Evolutionary conservation across 163 green algal species (phyloP).

Genomic region (Prototheca wickerhamii): DNA sequence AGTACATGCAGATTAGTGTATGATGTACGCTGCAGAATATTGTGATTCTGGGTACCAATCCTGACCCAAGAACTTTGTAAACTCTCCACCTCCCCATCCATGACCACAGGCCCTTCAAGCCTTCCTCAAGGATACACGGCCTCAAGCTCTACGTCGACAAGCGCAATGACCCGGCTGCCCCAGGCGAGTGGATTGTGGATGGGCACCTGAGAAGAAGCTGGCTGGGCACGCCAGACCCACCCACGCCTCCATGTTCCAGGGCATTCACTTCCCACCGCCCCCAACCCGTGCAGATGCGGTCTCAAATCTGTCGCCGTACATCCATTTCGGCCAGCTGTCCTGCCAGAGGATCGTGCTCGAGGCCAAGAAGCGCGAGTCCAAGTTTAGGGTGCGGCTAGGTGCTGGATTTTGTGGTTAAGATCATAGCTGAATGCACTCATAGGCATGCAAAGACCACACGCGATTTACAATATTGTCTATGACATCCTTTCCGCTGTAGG

Average conservation of each 20-base stretch:
- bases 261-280: not conserved
- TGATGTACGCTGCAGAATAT: too few relatives aligned
- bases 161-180: not conserved
- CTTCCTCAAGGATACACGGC: not conserved
- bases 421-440: not conserved
- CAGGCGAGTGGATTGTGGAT: too few relatives aligned
- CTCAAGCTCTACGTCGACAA: not conserved
- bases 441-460: too few relatives aligned
- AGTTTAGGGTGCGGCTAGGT: conserved; percentile 37
- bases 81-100: too few relatives aligned
- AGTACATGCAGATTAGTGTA: not conserved
- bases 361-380: conserved; percentile 55
- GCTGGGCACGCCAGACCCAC: not conserved
- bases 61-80: too few relatives aligned
- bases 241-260: not conserved
- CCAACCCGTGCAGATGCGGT: conserved; percentile 39
- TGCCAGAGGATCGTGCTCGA: conserved; percentile 75
- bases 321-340: conserved; percentile 87
- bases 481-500: conserved; percentile 21
- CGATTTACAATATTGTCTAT: too few relatives aligned
- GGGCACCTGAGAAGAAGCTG: not conserved
- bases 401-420: not conserved
- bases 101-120: too few relatives aligned
- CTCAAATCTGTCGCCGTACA: conserved; percentile 79
- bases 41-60: too few relatives aligned